Evolutionary conservation across 225 moss, liverwort and hornwort genomes (phyloP).

Genomic region (Physcomitrellopsis africana): DNA sequence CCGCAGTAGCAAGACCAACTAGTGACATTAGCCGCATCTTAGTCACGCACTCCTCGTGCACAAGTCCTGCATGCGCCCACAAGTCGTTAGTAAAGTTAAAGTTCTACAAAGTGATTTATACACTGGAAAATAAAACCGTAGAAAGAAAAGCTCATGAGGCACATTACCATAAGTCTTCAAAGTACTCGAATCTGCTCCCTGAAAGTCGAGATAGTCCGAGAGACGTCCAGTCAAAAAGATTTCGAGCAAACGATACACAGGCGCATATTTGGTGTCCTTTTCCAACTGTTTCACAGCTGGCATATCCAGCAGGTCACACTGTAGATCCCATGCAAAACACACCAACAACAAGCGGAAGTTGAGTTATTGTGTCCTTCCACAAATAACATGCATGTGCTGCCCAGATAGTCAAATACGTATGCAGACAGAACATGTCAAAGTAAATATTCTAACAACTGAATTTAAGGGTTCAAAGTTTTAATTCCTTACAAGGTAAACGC

Average conservation of each 20-base stretch:
- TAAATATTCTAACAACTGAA: neutral
- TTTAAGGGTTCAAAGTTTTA: neutral
- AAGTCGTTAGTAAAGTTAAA: neutral
- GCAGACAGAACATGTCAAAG: neutral
- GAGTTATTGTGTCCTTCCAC: neutral
- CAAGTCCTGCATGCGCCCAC: conserved; percentile 58
- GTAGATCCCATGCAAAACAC: conserved; percentile 19
- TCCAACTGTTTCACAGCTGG: conserved; percentile 66
- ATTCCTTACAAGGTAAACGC: conserved; percentile 48
- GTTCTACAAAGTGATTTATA: neutral
- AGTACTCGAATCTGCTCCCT: conserved; percentile 57
- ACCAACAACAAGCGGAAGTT: neutral
- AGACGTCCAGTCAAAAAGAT: conserved; percentile 75
- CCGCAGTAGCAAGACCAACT: conserved; percentile 77
- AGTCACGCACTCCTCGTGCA: conserved; percentile 78
- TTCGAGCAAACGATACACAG: conserved; percentile 74
- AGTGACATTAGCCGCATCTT: conserved; percentile 88
- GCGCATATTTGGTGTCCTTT: conserved; percentile 62
- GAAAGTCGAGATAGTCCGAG: conserved; percentile 74
- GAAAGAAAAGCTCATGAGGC: conserved; percentile 2
- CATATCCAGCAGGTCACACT: conserved; percentile 85
- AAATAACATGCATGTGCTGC: neutral
- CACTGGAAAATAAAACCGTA: neutral
- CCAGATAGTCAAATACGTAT: conserved; percentile 9
- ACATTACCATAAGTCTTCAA: conserved; percentile 64